Base-by-base conservation (phyloP, 1,284 basidiomycete species). In the Leccinum angustisporum region DNA sequence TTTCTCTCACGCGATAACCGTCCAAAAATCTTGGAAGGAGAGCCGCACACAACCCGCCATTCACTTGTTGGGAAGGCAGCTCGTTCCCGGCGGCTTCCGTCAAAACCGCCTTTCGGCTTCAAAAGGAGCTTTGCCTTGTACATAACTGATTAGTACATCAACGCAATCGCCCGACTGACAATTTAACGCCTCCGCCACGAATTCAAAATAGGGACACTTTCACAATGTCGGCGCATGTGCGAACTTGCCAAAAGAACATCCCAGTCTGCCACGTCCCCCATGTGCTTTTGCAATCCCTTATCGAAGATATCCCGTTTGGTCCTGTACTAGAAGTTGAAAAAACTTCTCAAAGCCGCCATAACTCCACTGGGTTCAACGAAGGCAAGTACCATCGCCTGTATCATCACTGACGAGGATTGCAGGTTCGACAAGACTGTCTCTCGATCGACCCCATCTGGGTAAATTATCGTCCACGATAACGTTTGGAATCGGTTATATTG, bases 241-340 rank as follows among this genome's bases (percentile, higher is more conserved):
- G 43, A 58, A 78, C 84, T 63, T 72, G 87, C 90, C 91, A 94
- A 72, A 92, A 84, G 77, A 94, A 93, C 88, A 93, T 88, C 62
- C 94, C 94, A 2, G 94, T 89, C 86, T 1, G 87, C 92, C 27
- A 94, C 75, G 1, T 87, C 91, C 59, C 79, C 79, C 79, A 97
- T 81, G 67, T 95, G 82, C 69, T 83, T 18, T 61, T 82, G 78
- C 72, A 94, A 88, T n/a, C 87, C 86, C 1, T 75, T 72, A 72
- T 94, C 91, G 72, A 97, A 95, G 21, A 86, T 79, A 71, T 92
- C 87, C 21, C 93, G 80, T 72, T 94, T 90, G 62, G 78, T 73
- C 55, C 83, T 81, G 78, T 97, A 38, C 36, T 38, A 97, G 74
- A 94, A 1, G 9, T 59, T 82, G 78, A 11, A 86, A 87, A 75